Evolutionary conservation across 2,329 filamentous ascomycete species (phyloP).

Genomic region (Aspergillus novoparasiticus): DNA sequence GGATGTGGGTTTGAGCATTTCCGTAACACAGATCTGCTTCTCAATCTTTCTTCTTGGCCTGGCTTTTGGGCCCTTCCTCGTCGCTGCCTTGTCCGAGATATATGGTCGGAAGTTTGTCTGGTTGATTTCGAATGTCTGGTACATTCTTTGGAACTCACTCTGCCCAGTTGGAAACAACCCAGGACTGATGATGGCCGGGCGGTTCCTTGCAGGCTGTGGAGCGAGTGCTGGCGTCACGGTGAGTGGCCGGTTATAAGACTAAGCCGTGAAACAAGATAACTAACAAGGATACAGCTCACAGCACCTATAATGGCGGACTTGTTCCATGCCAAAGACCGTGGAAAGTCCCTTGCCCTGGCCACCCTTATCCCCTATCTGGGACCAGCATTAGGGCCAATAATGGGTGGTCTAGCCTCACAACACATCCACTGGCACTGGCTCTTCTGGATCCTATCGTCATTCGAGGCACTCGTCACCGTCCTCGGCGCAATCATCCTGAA

Average conservation of each 20-base stretch:
- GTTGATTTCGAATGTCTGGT: slow-evolving; percentile 1
- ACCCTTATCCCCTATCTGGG: slow-evolving; percentile 6
- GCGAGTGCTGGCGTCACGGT: slow-evolving; percentile 5
- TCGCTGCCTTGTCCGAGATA: slow-evolving; percentile 8
- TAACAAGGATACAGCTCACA: neutral
- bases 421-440: slow-evolving; percentile 10
- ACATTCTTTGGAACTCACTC: slow-evolving; percentile 8
- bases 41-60: slow-evolving; percentile 6
- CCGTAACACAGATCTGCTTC: slow-evolving; percentile 1
- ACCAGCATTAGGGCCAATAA: slow-evolving; percentile 6
- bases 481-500: neutral
- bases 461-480: neutral
- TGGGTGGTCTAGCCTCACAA: slow-evolving; percentile 5
- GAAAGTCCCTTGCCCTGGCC: slow-evolving; percentile 5
- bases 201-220: slow-evolving; percentile 6
- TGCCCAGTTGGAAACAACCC: slow-evolving; percentile 4
- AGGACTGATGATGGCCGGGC: slow-evolving; percentile 3
- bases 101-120: slow-evolving; percentile 3
- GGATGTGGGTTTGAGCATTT: neutral
- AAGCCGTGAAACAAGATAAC: neutral
- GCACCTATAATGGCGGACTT: slow-evolving; percentile 7
- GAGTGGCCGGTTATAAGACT: neutral
- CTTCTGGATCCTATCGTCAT: slow-evolving; percentile 7
- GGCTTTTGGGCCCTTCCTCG: slow-evolving; percentile 3
- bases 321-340: slow-evolving; percentile 8